Evolutionary conservation across 257 asterid species (phyloP).

Genomic region (Ballota nigra): DNA sequence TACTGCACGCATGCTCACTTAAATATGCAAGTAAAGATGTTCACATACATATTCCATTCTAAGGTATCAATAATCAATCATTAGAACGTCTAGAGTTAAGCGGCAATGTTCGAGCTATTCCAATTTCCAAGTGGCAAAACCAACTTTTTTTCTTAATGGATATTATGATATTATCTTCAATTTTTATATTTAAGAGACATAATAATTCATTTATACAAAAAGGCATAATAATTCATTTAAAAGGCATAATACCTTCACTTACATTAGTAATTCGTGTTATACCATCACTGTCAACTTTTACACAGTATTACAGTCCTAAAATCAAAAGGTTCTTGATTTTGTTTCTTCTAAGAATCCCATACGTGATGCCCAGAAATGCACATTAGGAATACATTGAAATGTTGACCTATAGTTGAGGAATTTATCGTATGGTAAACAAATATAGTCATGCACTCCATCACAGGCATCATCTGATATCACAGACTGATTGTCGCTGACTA

Average conservation of each 20-base stretch:
- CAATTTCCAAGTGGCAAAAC: background rate
- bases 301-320: background rate
- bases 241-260: background rate
- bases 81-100: slow-evolving; percentile 2
- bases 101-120: background rate
- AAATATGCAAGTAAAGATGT: background rate
- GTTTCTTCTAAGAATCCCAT: background rate
- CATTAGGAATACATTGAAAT: background rate
- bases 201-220: background rate
- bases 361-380: background rate
- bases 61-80: slow-evolving; percentile 1
- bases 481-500: no score
- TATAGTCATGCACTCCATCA: background rate
- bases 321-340: background rate
- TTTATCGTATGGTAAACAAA: background rate
- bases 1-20: no score
- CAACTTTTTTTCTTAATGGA: background rate
- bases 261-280: background rate
- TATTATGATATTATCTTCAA: background rate
- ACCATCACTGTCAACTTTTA: background rate
- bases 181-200: background rate
- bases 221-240: background rate
- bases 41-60: background rate
- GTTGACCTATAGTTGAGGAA: background rate
- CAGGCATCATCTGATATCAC: background rate